Evolutionary conservation across 2,329 filamentous ascomycete species (phyloP).

Genomic region (Aurifilum marmelostoma): DNA sequence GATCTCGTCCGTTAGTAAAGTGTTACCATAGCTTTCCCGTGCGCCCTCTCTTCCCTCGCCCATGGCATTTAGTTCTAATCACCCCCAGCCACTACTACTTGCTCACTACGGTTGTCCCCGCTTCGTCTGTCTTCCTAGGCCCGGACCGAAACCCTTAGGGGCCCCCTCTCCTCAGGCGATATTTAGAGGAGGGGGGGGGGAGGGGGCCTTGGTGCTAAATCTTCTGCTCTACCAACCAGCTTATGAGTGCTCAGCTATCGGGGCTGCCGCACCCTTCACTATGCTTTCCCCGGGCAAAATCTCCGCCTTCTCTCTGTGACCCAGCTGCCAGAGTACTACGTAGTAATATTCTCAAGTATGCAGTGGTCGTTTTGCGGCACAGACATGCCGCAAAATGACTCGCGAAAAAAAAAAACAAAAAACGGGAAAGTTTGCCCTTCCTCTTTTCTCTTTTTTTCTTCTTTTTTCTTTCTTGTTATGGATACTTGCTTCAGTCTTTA

Average conservation of each 20-base stretch:
- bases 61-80: neutral
- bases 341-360: too few species aligned
- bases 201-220: too few species aligned
- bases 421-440: neutral
- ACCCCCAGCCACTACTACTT: neutral
- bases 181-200: neutral
- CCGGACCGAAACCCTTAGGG: neutral
- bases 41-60: neutral
- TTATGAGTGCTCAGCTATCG: neutral
- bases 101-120: neutral
- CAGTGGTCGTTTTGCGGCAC: neutral
- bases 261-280: neutral
- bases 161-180: too few species aligned
- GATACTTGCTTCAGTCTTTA: too few species aligned
- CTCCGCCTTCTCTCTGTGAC: neutral
- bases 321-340: neutral
- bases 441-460: neutral
- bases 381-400: neutral
- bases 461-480: too few species aligned
- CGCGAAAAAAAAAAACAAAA: neutral
- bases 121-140: neutral
- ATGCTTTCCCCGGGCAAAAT: neutral
- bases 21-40: too few species aligned
- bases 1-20: too few species aligned
- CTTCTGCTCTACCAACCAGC: neutral